These are phyloP conservation scores for Colletotrichum viniferum DNA, from an alignment of 2,329 filamentous ascomycete genomes.

Conservation along the genomic window DNA sequence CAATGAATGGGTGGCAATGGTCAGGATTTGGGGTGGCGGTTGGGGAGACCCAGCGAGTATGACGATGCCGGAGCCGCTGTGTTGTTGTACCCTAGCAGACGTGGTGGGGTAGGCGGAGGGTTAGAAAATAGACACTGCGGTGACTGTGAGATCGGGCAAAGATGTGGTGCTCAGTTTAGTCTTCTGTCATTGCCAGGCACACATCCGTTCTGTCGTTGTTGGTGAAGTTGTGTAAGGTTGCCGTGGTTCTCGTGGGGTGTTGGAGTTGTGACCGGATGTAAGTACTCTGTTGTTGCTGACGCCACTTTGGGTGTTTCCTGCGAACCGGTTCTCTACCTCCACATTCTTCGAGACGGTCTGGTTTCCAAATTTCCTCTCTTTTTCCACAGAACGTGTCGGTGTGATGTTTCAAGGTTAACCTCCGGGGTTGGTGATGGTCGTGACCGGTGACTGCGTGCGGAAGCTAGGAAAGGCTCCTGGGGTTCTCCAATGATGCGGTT, in stretches of 20 bases:
- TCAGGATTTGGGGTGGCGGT: neutral
- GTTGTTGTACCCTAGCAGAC: neutral
- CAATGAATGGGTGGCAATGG: neutral
- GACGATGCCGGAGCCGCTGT: neutral
- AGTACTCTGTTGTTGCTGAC: neutral
- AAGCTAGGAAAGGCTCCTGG: neutral
- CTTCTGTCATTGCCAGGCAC: constrained; percentile 13
- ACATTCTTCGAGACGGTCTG: neutral
- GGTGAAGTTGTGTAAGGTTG: constrained; percentile 12
- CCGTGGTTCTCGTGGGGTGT: neutral
- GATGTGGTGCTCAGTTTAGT: neutral
- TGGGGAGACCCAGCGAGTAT: neutral
- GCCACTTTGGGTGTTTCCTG: constrained; percentile 3
- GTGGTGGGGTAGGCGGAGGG: constrained; percentile 1
- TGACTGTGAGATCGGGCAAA: neutral
- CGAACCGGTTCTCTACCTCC: neutral
- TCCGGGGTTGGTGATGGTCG: neutral
- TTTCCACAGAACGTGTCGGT: neutral
- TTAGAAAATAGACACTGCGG: neutral
- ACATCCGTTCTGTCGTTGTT: neutral
- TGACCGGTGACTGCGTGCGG: neutral
- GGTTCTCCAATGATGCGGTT: neutral
- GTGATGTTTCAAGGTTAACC: neutral
- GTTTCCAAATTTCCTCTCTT: neutral
- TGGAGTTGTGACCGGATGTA: neutral